A percentile compares a stretch with the other conserved stretches of the same genome.
Conservation (phyloP, 2,329 filamentous ascomycete species). For the Sporothrix brasiliensis region DNA sequence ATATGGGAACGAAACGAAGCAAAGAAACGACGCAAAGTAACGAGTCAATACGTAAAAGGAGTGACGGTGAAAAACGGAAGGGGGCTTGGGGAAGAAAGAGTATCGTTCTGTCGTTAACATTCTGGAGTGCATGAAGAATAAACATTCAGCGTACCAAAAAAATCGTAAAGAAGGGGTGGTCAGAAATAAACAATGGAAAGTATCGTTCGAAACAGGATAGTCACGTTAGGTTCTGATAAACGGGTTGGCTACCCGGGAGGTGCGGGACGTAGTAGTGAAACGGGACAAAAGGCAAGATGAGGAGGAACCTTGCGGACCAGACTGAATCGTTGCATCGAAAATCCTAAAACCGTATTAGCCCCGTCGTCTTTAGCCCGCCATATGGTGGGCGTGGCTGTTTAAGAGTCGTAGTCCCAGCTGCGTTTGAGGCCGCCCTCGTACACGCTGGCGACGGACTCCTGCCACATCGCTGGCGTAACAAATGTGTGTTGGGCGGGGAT, state of each 20-base stretch:
- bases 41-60: neutral
- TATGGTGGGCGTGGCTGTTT: neutral
- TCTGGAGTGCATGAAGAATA: slow-evolving; percentile 17
- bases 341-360: neutral
- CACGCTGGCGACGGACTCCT: slow-evolving; percentile 69
- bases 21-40: neutral
- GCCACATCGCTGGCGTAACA: slow-evolving; percentile 73
- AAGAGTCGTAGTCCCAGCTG: slow-evolving; percentile 59
- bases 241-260: neutral
- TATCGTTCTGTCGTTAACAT: slow-evolving; percentile 30
- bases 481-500: slow-evolving; percentile 54
- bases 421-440: slow-evolving; percentile 68
- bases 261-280: neutral
- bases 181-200: slow-evolving; percentile 12
- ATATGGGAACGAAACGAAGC: neutral
- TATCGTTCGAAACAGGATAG: neutral
- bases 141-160: slow-evolving; percentile 26
- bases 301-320: neutral
- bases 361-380: too few species aligned
- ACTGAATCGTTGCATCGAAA: neutral
- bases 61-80: neutral
- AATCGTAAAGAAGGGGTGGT: slow-evolving; percentile 20
- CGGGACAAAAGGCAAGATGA: neutral
- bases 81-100: neutral
- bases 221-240: neutral